phyloP scores from a whole-genome alignment of 768 basidiomycete species.

The Clitopilus passeckerianus region DNA sequence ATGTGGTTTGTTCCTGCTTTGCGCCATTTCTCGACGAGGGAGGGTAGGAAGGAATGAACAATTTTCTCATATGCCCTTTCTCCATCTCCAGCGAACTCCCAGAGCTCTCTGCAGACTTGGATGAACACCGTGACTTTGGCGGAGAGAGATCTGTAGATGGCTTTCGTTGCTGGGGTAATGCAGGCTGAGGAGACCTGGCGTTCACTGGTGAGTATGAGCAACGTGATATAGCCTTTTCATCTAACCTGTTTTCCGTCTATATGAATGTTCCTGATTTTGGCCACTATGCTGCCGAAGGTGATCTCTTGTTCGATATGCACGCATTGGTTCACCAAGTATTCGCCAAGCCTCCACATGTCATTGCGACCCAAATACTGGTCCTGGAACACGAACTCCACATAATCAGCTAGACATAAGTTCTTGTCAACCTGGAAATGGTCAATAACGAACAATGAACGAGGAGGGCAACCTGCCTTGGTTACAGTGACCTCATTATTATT shows the following conservation, averaged over 20 bases:
- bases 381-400: slow-evolving; percentile 87
- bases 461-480: slow-evolving; percentile 50
- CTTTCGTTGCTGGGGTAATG: slow-evolving; percentile 78
- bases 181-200: slow-evolving; percentile 74
- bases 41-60: slow-evolving; percentile 93
- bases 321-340: slow-evolving; percentile 75
- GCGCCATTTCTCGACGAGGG: slow-evolving; percentile 81
- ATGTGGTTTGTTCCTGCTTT: slow-evolving; percentile 86
- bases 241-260: slow-evolving; percentile 62
- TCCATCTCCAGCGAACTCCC: slow-evolving; percentile 96
- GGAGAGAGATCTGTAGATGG: slow-evolving; percentile 85
- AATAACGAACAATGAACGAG: not conserved
- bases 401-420: slow-evolving; percentile 57
- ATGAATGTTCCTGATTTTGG: slow-evolving; percentile 78
- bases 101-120: slow-evolving; percentile 93
- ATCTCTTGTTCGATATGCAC: slow-evolving; percentile 83
- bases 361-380: slow-evolving; percentile 95
- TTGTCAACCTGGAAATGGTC: slow-evolving; percentile 56
- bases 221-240: slow-evolving; percentile 1
- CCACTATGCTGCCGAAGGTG: slow-evolving; percentile 75
- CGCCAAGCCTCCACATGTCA: slow-evolving; percentile 95
- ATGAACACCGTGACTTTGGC: slow-evolving; percentile 93
- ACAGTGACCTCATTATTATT: slow-evolving; percentile 70
- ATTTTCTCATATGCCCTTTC: slow-evolving; percentile 96
- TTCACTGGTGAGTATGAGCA: slow-evolving; percentile 1